Conservation (phyloP, 2,329 filamentous ascomycete genomes). For the Colletotrichum falcatum region DNA sequence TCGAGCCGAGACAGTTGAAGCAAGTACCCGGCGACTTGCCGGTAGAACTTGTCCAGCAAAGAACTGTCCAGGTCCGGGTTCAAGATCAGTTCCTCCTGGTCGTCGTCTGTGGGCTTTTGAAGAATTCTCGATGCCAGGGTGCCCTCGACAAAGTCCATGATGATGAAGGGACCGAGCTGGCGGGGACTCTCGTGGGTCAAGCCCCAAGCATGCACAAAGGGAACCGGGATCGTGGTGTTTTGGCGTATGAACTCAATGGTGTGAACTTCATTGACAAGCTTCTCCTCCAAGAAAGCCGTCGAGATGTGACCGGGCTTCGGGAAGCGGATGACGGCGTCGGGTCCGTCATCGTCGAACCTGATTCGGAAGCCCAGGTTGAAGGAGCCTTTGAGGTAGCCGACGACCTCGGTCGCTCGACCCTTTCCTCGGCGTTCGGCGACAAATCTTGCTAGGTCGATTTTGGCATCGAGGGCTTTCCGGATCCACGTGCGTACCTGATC, state of each 20-base stretch:
- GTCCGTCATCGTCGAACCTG: slow-evolving; percentile 41
- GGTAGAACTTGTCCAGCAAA: neutral
- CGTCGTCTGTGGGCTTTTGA: neutral
- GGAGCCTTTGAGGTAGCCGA: slow-evolving; percentile 46
- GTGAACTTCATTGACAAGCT: neutral
- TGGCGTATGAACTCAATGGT: neutral
- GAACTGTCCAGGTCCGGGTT: neutral
- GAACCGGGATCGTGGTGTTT: slow-evolving; percentile 48
- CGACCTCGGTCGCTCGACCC: no score
- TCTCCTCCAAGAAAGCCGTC: neutral
- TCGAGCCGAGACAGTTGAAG: slow-evolving; percentile 8
- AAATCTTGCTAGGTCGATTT: neutral
- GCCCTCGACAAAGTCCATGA: neutral
- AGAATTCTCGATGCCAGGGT: slow-evolving; percentile 1
- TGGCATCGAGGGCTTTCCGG: neutral
- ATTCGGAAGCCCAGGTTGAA: slow-evolving; percentile 49
- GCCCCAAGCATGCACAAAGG: slow-evolving; percentile 31
- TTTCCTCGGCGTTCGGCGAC: neutral
- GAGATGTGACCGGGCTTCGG: slow-evolving; percentile 24
- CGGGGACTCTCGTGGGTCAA: neutral
- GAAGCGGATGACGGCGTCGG: neutral
- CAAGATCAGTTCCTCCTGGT: neutral
- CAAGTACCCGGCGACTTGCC: slow-evolving; percentile 22
- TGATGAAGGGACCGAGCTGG: neutral
- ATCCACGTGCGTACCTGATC: neutral